Conservation (phyloP, 2,329 filamentous ascomycete genomes). For the Neonectria sp. region DNA sequence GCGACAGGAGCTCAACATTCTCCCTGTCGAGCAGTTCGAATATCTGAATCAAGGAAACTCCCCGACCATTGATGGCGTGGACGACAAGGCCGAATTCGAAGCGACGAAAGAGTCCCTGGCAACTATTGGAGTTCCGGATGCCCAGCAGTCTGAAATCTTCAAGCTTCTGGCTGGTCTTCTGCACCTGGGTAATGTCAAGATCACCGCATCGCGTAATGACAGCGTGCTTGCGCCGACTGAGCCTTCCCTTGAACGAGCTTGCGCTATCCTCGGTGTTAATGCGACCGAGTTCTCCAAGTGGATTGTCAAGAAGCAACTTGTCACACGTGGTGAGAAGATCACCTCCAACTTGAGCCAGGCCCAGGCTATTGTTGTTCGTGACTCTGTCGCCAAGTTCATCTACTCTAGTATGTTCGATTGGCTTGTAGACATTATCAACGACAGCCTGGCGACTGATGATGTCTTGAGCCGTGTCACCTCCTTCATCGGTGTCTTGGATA, state of each 20-base stretch:
- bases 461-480: slow-evolving; percentile 86
- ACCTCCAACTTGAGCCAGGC: slow-evolving; percentile 95
- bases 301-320: slow-evolving; percentile 98
- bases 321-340: slow-evolving; percentile 97
- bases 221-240: slow-evolving; percentile 87
- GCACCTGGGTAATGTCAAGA: slow-evolving; percentile 97
- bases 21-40: slow-evolving; percentile 91
- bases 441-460: slow-evolving; percentile 88
- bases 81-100: slow-evolving; percentile 94
- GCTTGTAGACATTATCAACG: slow-evolving; percentile 98
- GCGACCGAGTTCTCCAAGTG: slow-evolving; percentile 91
- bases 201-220: slow-evolving; percentile 90
- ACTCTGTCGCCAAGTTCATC: slow-evolving; percentile 98
- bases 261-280: slow-evolving; percentile 89
- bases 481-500: slow-evolving; percentile 99
- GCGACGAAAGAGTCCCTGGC: slow-evolving; percentile 89
- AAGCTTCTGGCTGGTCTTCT: slow-evolving; percentile 90
- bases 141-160: slow-evolving; percentile 89
- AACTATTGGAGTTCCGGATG: slow-evolving; percentile 85
- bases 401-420: slow-evolving; percentile 99
- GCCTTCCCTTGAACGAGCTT: slow-evolving; percentile 85
- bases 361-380: slow-evolving; percentile 93
- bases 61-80: slow-evolving; percentile 92
- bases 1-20: slow-evolving; percentile 82
- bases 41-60: slow-evolving; percentile 97